A percentile compares a stretch with the other conserved stretches of the same genome.
phyloP scores from a whole-genome alignment of 164 flowering plant species.

The Paratinospora sagittata region DNA sequence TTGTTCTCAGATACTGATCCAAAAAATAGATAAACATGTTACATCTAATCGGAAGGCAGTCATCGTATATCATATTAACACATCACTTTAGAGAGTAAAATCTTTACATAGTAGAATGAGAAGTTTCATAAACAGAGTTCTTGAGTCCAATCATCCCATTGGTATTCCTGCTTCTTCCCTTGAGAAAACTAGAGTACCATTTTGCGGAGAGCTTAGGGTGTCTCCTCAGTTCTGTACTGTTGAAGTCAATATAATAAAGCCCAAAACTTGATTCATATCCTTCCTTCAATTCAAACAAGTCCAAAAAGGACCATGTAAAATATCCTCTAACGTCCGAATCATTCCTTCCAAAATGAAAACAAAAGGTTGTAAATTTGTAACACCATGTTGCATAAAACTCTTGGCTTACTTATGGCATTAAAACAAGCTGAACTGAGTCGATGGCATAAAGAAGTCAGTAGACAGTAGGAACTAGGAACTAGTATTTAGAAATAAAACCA shows the following conservation, averaged over 20 bases:
- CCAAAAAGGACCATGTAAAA: conserved; percentile 41
- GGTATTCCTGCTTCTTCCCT: conserved; percentile 22
- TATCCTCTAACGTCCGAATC: conserved; percentile 37
- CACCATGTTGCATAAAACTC: background rate
- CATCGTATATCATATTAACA: background rate
- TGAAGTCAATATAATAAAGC: conserved; percentile 29
- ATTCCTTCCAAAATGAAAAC: conserved; percentile 21
- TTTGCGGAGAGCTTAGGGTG: conserved; percentile 35
- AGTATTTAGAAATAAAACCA: background rate
- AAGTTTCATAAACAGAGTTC: background rate
- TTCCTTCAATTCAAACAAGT: conserved; percentile 26
- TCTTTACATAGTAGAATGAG: background rate
- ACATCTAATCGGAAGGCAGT: background rate
- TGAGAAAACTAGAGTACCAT: conserved; percentile 41
- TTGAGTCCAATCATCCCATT: background rate
- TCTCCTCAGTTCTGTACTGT: conserved; percentile 29
- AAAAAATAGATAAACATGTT: background rate
- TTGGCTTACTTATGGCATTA: background rate
- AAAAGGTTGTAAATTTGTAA: background rate
- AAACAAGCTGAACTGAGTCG: background rate
- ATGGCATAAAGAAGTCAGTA: background rate
- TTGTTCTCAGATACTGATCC: background rate
- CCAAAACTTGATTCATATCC: conserved; percentile 26
- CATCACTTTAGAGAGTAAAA: background rate
- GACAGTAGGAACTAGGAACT: too few species aligned